Conservation (phyloP, 2,329 filamentous ascomycete species). For the Cytospora piceicola region DNA sequence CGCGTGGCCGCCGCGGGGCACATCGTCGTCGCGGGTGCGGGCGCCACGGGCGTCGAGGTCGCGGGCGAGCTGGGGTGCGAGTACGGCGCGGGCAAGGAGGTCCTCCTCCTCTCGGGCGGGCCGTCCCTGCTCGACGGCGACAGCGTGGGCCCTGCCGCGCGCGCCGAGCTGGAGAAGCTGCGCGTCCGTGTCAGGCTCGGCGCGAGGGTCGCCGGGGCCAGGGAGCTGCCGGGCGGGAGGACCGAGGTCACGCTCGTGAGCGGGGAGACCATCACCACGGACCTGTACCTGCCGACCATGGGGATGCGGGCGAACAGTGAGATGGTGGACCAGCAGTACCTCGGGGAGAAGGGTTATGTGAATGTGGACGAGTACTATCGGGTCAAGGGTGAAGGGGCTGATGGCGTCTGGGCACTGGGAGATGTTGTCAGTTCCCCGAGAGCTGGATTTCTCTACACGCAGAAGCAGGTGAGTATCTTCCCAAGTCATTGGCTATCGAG, state of each 20-base stretch:
- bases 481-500: not conserved
- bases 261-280: constrained; percentile 54
- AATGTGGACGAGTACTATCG: constrained; percentile 55
- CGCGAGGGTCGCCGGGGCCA: constrained; percentile 45
- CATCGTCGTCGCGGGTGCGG: constrained; percentile 61
- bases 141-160: constrained; percentile 46
- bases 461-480: constrained; percentile 51
- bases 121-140: constrained; percentile 51
- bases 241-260: constrained; percentile 52
- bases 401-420: constrained; percentile 55
- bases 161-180: constrained; percentile 56
- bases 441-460: constrained; percentile 47
- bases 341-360: constrained; percentile 51
- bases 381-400: constrained; percentile 47
- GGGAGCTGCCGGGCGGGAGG: constrained; percentile 46
- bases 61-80: constrained; percentile 59
- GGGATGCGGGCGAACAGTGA: constrained; percentile 60
- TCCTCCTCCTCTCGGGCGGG: constrained; percentile 51
- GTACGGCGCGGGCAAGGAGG: constrained; percentile 51
- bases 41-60: constrained; percentile 59
- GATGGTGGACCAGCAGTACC: constrained; percentile 51
- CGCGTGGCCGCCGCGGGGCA: constrained; percentile 51
- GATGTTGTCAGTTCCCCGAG: constrained; percentile 57
- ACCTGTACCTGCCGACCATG: constrained; percentile 61
- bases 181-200: constrained; percentile 52